These are phyloP conservation scores for Neurospora tetrasperma DNA, from an alignment of 495 filamentous ascomycete genomes.

Conservation along the genomic window DNA sequence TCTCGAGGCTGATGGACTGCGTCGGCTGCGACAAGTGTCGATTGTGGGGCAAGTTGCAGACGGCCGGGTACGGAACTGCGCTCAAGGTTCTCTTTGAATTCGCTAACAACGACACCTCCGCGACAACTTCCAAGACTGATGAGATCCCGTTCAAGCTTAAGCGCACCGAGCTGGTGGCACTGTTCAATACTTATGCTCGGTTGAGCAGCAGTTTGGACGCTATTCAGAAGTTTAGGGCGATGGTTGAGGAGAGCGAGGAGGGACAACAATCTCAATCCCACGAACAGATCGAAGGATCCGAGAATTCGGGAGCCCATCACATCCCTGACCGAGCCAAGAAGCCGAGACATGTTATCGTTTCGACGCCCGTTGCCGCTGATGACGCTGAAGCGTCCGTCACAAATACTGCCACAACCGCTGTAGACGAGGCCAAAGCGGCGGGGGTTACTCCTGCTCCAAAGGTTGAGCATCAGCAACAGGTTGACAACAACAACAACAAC, in stretches of 20 bases:
- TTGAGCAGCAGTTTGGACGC: slow-evolving; percentile 71
- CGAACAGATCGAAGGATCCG: slow-evolving; percentile 27
- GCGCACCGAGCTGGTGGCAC: slow-evolving; percentile 82
- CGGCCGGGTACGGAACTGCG: slow-evolving; percentile 87
- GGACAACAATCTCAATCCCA: slow-evolving; percentile 6
- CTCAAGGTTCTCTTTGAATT: slow-evolving; percentile 95
- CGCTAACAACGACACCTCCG: slow-evolving; percentile 59
- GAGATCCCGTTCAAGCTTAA: slow-evolving; percentile 56
- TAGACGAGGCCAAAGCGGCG: not conserved
- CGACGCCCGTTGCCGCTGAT: not conserved
- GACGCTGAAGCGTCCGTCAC: slow-evolving; percentile 5
- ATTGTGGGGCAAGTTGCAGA: slow-evolving; percentile 97
- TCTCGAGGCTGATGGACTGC: slow-evolving; percentile 94
- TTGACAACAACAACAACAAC: not conserved
- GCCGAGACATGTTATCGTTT: slow-evolving; percentile 32
- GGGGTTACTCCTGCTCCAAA: not conserved
- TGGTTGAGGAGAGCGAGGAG: slow-evolving; percentile 50
- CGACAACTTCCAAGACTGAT: slow-evolving; percentile 23
- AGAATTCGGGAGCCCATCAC: slow-evolving; percentile 8
- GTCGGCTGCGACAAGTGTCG: slow-evolving; percentile 98
- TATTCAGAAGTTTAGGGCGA: slow-evolving; percentile 58
- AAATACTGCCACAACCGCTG: slow-evolving; percentile 4
- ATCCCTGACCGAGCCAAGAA: slow-evolving; percentile 35
- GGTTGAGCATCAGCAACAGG: not conserved
- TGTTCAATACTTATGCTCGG: slow-evolving; percentile 87